Evolutionary conservation across 108 stramenopile genomes (phyloP).

Genomic region (Aureococcus anophagefferens): DNA sequence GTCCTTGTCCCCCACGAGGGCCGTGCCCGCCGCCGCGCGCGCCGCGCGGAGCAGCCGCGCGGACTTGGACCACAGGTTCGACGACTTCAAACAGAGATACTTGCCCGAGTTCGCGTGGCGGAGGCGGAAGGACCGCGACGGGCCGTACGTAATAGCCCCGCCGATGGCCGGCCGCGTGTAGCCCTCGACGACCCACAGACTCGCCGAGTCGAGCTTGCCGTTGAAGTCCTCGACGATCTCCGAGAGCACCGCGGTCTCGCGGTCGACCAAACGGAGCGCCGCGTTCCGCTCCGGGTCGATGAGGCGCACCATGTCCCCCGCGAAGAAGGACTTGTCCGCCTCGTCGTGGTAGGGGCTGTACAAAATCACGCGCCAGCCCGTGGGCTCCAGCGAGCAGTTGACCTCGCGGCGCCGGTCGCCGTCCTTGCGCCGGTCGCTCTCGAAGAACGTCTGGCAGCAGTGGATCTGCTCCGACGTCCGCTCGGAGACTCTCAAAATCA

Average conservation of each 20-base stretch:
- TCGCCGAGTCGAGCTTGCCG: not conserved
- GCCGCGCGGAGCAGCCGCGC: too few species aligned
- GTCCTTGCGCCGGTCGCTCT: not conserved
- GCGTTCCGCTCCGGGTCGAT: slow-evolving; percentile 20
- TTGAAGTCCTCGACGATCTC: too few species aligned
- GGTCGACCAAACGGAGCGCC: not conserved
- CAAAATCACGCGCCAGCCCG: slow-evolving; percentile 15
- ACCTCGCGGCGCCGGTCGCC: slow-evolving; percentile 6
- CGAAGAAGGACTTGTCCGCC: too few species aligned
- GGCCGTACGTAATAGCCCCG: slow-evolving; percentile 7
- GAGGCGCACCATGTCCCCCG: slow-evolving; percentile 11
- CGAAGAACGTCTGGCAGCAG: too few species aligned
- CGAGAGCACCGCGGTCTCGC: not conserved
- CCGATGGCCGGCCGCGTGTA: not conserved
- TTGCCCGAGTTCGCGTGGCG: slow-evolving; percentile 15
- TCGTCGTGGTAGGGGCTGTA: slow-evolving; percentile 3
- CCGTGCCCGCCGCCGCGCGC: too few species aligned
- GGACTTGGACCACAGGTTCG: slow-evolving; percentile 6
- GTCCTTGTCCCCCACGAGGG: too few species aligned
- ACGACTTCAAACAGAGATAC: slow-evolving; percentile 4
- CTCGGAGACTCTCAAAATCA: slow-evolving; percentile 17
- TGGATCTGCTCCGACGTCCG: too few species aligned
- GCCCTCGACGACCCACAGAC: slow-evolving; percentile 18
- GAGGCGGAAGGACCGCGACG: slow-evolving; percentile 11
- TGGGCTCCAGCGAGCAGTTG: slow-evolving; percentile 27